Base-by-base conservation (phyloP, 192 early-diverging fungal genomes). In the Kickxella alabastrina region DNA sequence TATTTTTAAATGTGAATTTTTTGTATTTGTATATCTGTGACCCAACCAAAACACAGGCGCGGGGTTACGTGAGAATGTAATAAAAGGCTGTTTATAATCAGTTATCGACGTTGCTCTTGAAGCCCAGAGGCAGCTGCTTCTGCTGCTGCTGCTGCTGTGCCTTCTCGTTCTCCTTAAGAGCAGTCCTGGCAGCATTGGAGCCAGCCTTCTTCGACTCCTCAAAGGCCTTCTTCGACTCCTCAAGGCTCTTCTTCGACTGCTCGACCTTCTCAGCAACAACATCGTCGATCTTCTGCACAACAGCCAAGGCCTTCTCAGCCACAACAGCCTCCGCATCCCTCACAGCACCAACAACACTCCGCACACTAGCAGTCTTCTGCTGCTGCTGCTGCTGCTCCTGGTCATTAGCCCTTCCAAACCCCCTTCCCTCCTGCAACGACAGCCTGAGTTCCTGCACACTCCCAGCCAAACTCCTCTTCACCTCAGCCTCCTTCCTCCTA, bases 361-460 rank as follows among this genome's bases (percentile, higher is more conserved):
- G n/a, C n/a, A n/a, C n/a, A n/a, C n/a, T n/a, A n/a, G n/a, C n/a
- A n/a, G n/a, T n/a, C n/a, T n/a, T n/a, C n/a, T n/a, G n/a, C n/a
- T n/a, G n/a, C n/a, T n/a, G n/a, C n/a, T n/a, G n/a, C n/a, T n/a
- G n/a, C n/a, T n/a, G n/a, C n/a, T n/a, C n/a, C n/a, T n/a, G n/a
- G n/a, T n/a, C n/a, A n/a, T n/a, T n/a, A n/a, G n/a, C n/a, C 31
- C 28, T 32, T 23, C 46, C 37, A 50, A 59, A 59, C n/a, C 40
- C 36, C 9, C 67, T 38, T 32, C 67, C 67, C 40, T 63, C 51
- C 52, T 70, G 67, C 56, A 70, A 14, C 28, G 60, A 49, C 50
- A 70, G 6, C 8, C 67, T 47, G 21, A 70, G 55, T 31, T 70
- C 59, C 47, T 70, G 67, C 24, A 70, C 59, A 21, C 15, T 36